A percentile compares a stretch with the other conserved stretches of the same genome.
phyloP scores from a whole-genome alignment of 2,329 filamentous ascomycete species.

The Eutypa lata region DNA sequence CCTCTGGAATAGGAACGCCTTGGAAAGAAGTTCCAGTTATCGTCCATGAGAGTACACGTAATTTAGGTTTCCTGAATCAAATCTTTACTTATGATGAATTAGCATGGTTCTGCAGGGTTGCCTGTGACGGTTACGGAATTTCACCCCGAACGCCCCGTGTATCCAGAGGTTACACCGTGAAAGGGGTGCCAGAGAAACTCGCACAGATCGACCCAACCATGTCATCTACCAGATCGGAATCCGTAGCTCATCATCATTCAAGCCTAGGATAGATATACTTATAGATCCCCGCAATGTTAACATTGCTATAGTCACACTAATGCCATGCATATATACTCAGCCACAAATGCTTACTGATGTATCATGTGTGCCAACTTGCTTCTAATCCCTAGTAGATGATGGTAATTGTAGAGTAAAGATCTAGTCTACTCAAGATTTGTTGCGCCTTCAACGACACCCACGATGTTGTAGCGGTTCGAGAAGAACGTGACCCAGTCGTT shows the following conservation, averaged over 20 bases:
- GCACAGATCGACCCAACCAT: background rate
- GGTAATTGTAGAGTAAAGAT: background rate
- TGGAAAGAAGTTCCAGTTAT: no score
- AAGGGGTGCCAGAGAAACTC: background rate
- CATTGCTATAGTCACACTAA: background rate
- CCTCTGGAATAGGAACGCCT: no score
- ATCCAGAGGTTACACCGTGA: background rate
- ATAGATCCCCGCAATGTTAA: background rate
- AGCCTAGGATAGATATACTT: background rate
- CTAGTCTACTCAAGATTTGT: conserved; percentile 48
- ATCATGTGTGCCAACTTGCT: no score
- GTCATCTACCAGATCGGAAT: background rate
- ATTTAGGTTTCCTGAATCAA: no score
- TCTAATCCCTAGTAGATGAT: no score
- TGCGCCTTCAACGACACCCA: conserved; percentile 63
- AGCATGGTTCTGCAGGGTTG: background rate
- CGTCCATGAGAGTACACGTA: background rate
- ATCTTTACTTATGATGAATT: no score
- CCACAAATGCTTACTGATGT: background rate
- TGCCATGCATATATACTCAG: background rate
- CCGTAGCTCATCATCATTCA: background rate
- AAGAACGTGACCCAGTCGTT: conserved; percentile 97
- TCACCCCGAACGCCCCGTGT: background rate
- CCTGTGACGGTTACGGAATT: background rate
- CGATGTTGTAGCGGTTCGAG: conserved; percentile 91